Base-by-base conservation (phyloP, 257 asterid genomes). In the Petrea volubilis region DNA sequence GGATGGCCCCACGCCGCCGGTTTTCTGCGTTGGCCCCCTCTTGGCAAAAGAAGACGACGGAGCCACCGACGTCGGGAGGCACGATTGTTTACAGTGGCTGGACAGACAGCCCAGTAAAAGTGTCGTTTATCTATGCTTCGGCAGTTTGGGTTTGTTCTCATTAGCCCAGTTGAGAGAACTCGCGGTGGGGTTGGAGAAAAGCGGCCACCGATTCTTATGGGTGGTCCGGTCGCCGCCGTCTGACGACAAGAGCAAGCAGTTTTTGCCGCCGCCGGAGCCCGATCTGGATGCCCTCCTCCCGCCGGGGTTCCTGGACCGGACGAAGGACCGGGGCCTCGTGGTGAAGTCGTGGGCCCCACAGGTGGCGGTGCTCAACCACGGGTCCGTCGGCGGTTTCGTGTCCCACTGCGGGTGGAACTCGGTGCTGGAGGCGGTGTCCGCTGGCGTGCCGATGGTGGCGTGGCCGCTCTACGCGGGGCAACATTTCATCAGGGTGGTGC, bases 381-480 rank as follows among this genome's bases (percentile, higher is more conserved):
- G 23, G 0, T 66, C 92, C 0, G 84, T 86, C 13, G 90, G 96
- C 1, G 96, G 92, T 12, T 86, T 88, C 20, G 86, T 86, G 60
- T 86, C 92, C 0, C 95, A 88, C 56, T 82, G 92, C 18, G 92
- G 95, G 47, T 86, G 92, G 95, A 86, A 86, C 70, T 88, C 95
- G 56, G 67, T 77, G n/a, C 68, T 88, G 79, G 95, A 88, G 46
- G 91, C 90, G 24, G 64, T 84, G 29, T 58, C 76, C 1, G 83
- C 83, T 0, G 92, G 77, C 0, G 88, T 88, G 66, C 83, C 92
- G 6, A 82, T 88, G 92, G 87, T 79, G 71, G 87, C 88, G 9
- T 88, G 95, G 95, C 95, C 95, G 1, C 70, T 84, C 13, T 82
- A 86, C 66, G 95, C 90, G 11, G 95, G 82, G 83, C 95, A 88